Evolutionary conservation across 1,284 basidiomycete species (phyloP).

Genomic region (Apiotrichum akiyoshidainum): DNA sequence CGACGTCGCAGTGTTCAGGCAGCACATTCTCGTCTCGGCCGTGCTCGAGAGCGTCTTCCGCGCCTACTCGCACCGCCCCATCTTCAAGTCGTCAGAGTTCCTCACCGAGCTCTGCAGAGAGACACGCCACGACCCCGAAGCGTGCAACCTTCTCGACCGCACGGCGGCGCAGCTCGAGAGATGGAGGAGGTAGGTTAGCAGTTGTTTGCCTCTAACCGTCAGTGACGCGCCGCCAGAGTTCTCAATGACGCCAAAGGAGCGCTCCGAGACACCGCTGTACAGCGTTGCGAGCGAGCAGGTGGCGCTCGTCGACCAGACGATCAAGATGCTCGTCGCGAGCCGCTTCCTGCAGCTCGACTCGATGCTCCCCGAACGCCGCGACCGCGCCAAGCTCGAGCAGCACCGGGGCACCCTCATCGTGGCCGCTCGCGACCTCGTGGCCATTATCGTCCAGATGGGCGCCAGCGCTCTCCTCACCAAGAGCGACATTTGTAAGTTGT

Average conservation of each 20-base stretch:
- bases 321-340: conserved; percentile 9
- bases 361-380: neutral
- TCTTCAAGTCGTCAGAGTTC: conserved; percentile 12
- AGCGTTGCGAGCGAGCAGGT: conserved; percentile 16
- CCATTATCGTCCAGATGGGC: conserved; percentile 13
- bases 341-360: conserved; percentile 16
- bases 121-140: conserved; percentile 7
- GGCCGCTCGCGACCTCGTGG: conserved; percentile 11
- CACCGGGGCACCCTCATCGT: conserved; percentile 1
- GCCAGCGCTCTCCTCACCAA: conserved; percentile 3
- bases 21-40: conserved; percentile 9
- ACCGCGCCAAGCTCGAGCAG: neutral
- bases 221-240: neutral
- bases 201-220: neutral
- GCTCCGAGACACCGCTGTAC: neutral
- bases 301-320: conserved; percentile 12
- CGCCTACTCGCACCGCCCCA: conserved; percentile 12
- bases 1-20: conserved; percentile 10
- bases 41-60: conserved; percentile 13
- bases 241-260: neutral
- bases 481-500: conserved; percentile 14
- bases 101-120: conserved; percentile 10
- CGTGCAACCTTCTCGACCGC: conserved; percentile 9
- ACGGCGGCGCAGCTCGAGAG: conserved; percentile 4
- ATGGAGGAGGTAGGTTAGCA: conserved; percentile 4